Evolutionary conservation across 805 yeast species (phyloP), one percentile per base, ranked within the genome.

Genomic region (Maudiozyma barnettii): DNA sequence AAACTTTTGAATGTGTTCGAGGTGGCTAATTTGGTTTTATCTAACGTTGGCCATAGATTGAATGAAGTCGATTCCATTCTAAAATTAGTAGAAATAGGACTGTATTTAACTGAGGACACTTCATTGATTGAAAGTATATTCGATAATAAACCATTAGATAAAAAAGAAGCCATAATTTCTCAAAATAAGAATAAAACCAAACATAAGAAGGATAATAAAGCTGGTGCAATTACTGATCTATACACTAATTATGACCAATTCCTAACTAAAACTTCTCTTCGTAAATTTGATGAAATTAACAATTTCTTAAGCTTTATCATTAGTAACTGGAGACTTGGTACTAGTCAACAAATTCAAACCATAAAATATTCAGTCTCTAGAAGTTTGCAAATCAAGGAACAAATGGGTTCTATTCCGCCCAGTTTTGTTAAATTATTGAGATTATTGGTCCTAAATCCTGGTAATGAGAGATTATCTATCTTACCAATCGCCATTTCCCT

Each of bases 401-500:
- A 57, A 36, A 48, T 58, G 19, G 65, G 69, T 14, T 20, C 52
- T 43, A 55, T 71, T 39, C 59, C 64, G 21, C 26, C 44, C 0
- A 51, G 58, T 23, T 54, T 65, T 19, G 37, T 51, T 10, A 72
- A 71, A 20, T 59, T 80, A 21, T 66, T 86, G 33, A 72, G 79
- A 44, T 63, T 73, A 3, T 65, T 84, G n/a, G 76, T 86, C 2
- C 55, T 86, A 38, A 78, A 75, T 59, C 95, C 96, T 2, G 86
- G 84, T 4, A 62, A 60, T 35, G 82, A 80, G 45, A 73, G 75
- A 38, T 74, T 76, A 39, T 81, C 88, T 13, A 71, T 85, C 29
- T 69, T 85, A 50, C 95, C 96, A 8, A 78, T 90, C 49, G 82
- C 84, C 1, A 63, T 78, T 12, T 66, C 70, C 2, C 57, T 84